Evolutionary conservation across 129 eudicot genomes (phyloP).

Genomic region (Mikania micrantha): DNA sequence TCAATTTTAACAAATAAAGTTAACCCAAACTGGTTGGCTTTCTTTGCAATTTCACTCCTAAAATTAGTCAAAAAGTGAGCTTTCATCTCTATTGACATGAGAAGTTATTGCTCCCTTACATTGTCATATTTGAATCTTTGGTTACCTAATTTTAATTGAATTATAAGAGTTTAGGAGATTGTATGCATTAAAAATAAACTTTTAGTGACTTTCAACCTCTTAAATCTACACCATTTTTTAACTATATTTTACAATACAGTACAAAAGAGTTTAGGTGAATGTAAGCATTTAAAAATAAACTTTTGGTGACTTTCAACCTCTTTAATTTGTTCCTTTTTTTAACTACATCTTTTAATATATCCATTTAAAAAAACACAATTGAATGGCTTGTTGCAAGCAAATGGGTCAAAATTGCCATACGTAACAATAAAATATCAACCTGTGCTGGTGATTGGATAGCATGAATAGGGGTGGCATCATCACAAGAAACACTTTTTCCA

Average conservation of each 20-base stretch:
- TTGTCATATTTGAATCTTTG: background rate
- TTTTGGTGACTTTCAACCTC: background rate
- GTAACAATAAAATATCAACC: slow-evolving; percentile 30
- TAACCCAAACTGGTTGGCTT: no score
- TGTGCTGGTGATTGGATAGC: slow-evolving; percentile 19
- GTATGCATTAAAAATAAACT: background rate
- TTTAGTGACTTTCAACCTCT: background rate
- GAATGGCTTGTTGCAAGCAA: background rate
- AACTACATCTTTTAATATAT: background rate
- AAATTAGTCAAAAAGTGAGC: background rate
- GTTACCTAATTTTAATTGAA: background rate
- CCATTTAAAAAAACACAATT: background rate
- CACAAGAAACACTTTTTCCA: slow-evolving; percentile 34
- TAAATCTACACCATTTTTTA: background rate
- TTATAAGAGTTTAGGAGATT: background rate
- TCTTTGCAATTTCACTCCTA: background rate
- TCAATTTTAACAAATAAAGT: background rate
- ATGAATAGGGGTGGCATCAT: slow-evolving; percentile 29
- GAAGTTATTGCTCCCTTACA: no score
- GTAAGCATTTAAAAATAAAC: background rate
- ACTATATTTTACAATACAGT: background rate
- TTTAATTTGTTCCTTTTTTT: background rate
- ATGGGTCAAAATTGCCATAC: background rate
- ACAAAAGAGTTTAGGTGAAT: no score
- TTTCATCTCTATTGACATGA: background rate